Conservation (phyloP, 2,329 filamentous ascomycete genomes). For the Microsporum audouinii region DNA sequence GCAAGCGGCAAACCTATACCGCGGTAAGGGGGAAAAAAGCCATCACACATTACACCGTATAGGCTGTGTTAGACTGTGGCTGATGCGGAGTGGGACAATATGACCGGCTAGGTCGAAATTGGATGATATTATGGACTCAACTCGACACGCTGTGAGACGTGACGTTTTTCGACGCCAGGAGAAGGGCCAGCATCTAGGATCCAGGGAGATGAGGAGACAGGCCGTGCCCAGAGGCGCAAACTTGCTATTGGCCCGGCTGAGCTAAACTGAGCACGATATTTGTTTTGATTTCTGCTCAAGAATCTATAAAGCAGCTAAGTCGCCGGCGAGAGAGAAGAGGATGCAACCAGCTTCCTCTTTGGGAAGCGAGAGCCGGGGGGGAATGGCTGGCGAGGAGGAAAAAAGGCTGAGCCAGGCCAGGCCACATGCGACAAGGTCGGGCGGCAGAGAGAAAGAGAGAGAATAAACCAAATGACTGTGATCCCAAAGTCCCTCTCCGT, state of each 20-base stretch:
- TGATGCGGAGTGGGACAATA: no score
- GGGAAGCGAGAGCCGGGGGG: neutral
- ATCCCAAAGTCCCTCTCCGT: neutral
- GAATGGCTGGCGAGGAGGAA: neutral
- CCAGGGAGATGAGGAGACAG: neutral
- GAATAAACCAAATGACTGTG: neutral
- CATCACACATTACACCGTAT: neutral
- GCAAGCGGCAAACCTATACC: neutral
- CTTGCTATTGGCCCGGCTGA: no score
- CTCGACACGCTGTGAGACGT: neutral
- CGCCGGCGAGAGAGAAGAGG: neutral
- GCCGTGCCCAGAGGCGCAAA: no score
- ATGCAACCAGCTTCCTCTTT: neutral
- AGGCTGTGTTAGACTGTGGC: neutral
- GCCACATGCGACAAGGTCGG: neutral
- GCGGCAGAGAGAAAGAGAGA: neutral
- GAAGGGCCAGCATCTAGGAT: neutral
- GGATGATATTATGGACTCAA: neutral
- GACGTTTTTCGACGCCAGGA: neutral
- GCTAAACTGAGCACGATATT: no score
- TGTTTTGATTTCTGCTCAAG: no score
- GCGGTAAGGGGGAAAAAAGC: neutral
- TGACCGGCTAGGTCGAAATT: neutral
- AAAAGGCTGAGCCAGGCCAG: neutral
- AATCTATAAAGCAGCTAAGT: neutral